Percentiles rank a stretch among this genome's conserved stretches.
These are phyloP conservation scores for Pisolithus thermaeus DNA, from an alignment of 1,284 basidiomycete genomes.

Conservation along the genomic window DNA sequence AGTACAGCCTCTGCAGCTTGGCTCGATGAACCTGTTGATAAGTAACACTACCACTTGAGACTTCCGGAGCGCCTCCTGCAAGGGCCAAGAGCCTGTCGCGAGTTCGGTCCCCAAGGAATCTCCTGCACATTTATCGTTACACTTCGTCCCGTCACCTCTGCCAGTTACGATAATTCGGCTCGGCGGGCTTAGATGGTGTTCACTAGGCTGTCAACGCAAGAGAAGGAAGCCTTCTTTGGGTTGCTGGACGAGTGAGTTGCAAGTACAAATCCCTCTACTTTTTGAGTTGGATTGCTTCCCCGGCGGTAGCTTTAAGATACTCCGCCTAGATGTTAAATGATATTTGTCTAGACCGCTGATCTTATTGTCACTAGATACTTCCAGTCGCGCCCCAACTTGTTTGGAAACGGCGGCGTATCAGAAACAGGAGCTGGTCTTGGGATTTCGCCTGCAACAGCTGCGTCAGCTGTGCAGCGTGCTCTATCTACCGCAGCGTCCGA, in stretches of 20 bases:
- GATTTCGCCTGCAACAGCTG: constrained; percentile 29
- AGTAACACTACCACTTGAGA: too few relatives aligned
- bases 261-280: not conserved
- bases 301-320: not conserved
- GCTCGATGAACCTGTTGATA: too few relatives aligned
- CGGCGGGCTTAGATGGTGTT: constrained; percentile 51
- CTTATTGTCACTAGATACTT: constrained; percentile 56
- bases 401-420: constrained; percentile 21
- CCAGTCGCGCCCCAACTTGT: constrained; percentile 64
- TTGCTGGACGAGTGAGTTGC: constrained; percentile 65
- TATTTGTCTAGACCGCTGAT: not conserved
- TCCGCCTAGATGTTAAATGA: not conserved
- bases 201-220: constrained; percentile 52
- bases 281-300: not conserved
- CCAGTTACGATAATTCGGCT: too few relatives aligned
- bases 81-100: too few relatives aligned
- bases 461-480: constrained; percentile 44
- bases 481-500: constrained; percentile 40
- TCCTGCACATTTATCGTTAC: too few relatives aligned
- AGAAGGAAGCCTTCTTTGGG: constrained; percentile 75
- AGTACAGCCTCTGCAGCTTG: too few relatives aligned
- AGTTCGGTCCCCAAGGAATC: too few relatives aligned
- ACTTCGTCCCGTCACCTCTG: not conserved
- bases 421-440: constrained; percentile 11
- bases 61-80: too few relatives aligned